Evolutionary conservation across 1,139 yeast species (phyloP).

Genomic region (Yamadazyma buinensis): DNA sequence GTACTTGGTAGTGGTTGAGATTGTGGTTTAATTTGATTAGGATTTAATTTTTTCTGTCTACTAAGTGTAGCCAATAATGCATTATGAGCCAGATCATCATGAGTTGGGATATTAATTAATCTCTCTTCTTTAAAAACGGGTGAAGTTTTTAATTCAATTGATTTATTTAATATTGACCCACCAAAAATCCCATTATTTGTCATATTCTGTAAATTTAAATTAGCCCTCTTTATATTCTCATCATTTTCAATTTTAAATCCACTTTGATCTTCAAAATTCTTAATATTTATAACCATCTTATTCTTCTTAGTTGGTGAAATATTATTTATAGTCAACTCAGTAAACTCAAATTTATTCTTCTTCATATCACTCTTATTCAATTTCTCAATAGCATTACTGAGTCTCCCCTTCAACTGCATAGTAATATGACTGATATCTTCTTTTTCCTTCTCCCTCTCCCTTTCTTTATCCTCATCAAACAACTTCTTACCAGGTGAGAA

Average conservation of each 20-base stretch:
- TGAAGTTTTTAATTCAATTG: slow-evolving; percentile 18
- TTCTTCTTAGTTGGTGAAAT: background rate
- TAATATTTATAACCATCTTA: too few relatives aligned
- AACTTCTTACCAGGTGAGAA: slow-evolving; percentile 41
- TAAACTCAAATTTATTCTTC: slow-evolving; percentile 24
- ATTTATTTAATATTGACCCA: slow-evolving; percentile 4
- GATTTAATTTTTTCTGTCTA: slow-evolving; percentile 12
- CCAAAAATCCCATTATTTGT: slow-evolving; percentile 6
- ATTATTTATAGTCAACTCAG: slow-evolving; percentile 27
- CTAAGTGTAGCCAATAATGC: slow-evolving; percentile 37
- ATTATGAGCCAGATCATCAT: slow-evolving; percentile 40
- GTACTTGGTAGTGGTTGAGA: slow-evolving; percentile 12
- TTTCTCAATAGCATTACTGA: slow-evolving; percentile 41
- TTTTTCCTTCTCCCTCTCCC: slow-evolving; percentile 12
- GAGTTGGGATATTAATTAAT: slow-evolving; percentile 20
- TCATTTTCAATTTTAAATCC: slow-evolving; percentile 8
- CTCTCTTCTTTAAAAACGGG: slow-evolving; percentile 18
- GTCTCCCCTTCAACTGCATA: slow-evolving; percentile 32
- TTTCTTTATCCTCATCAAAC: slow-evolving; percentile 14
- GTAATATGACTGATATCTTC: slow-evolving; percentile 40
- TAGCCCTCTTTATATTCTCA: slow-evolving; percentile 20
- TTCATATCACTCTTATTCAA: slow-evolving; percentile 17
- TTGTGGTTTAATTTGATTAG: slow-evolving; percentile 13
- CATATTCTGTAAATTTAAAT: slow-evolving; percentile 37
- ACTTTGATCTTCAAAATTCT: too few relatives aligned